Percentiles rank a stretch among this genome's conserved stretches.
These are phyloP conservation scores for Melampsora allii-populina DNA, from an alignment of 1,284 basidiomycete genomes.

Conservation along the genomic window DNA sequence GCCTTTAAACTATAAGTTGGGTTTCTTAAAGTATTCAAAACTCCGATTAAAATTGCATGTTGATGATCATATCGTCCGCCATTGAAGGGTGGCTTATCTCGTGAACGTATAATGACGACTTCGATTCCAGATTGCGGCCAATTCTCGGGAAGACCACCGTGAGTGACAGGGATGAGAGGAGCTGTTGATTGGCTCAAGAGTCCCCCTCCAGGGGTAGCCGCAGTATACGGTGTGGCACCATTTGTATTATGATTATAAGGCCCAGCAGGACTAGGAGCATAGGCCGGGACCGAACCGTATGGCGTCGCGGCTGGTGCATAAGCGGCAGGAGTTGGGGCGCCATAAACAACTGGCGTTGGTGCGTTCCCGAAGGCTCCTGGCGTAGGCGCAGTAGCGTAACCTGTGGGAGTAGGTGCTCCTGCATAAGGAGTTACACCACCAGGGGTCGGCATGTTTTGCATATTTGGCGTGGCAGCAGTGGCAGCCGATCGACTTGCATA, in stretches of 20 bases:
- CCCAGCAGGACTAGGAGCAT: slow-evolving; percentile 55
- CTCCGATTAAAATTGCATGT: slow-evolving; percentile 44
- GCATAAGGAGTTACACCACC: slow-evolving; percentile 46
- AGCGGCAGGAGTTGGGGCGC: slow-evolving; percentile 48
- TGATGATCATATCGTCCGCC: slow-evolving; percentile 44
- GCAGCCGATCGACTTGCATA: slow-evolving; percentile 46
- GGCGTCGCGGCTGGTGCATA: slow-evolving; percentile 55
- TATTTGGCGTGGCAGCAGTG: slow-evolving; percentile 41
- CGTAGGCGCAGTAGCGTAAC: slow-evolving; percentile 50
- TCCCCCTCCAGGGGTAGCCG: slow-evolving; percentile 46
- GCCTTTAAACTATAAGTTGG: not conserved
- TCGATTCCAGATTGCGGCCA: slow-evolving; percentile 42
- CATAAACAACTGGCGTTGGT: slow-evolving; percentile 56
- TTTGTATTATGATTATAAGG: slow-evolving; percentile 45
- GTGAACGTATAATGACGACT: slow-evolving; percentile 14
- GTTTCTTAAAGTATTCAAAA: not conserved
- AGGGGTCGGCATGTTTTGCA: slow-evolving; percentile 51
- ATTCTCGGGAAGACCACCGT: slow-evolving; percentile 41
- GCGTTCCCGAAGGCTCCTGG: slow-evolving; percentile 52
- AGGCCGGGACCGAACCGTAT: slow-evolving; percentile 50
- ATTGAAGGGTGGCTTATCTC: slow-evolving; percentile 44
- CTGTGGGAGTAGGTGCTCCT: slow-evolving; percentile 44
- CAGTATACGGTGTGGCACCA: slow-evolving; percentile 46
- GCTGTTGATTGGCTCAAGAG: slow-evolving; percentile 15
- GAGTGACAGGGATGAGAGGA: slow-evolving; percentile 44